Percentiles rank a stretch among this genome's conserved stretches.
Conservation (phyloP, 495 filamentous ascomycete species). For the Aspergillus coremiiformis region DNA sequence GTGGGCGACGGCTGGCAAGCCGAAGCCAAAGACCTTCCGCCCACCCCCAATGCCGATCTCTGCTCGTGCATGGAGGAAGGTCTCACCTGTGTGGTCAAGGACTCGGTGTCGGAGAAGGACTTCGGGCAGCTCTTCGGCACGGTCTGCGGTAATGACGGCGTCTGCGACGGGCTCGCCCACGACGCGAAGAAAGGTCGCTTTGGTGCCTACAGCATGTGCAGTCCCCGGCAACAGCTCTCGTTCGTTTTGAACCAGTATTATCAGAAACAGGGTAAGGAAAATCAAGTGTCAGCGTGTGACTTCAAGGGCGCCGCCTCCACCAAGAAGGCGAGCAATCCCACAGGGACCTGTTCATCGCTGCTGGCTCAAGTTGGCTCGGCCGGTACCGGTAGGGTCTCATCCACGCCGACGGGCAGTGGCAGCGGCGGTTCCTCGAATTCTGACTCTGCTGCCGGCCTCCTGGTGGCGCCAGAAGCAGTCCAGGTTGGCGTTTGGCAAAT, state of each 20-base stretch:
- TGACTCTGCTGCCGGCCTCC: conserved; percentile 33
- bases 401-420: conserved; percentile 32
- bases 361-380: conserved; percentile 50
- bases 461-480: conserved; percentile 41
- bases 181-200: conserved; percentile 70
- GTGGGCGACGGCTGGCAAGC: conserved; percentile 59
- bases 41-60: conserved; percentile 65
- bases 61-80: conserved; percentile 75
- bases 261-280: conserved; percentile 43
- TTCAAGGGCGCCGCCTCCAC: conserved; percentile 62
- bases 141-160: conserved; percentile 54
- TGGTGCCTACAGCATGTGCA: conserved; percentile 84
- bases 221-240: conserved; percentile 62
- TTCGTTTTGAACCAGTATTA: conserved; percentile 80
- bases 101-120: conserved; percentile 39
- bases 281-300: conserved; percentile 53
- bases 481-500: neutral
- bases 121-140: conserved; percentile 62
- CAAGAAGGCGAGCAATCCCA: conserved; percentile 38
- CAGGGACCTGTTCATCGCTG: conserved; percentile 45
- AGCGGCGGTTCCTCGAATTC: conserved; percentile 19
- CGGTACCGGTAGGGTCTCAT: conserved; percentile 56
- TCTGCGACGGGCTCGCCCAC: conserved; percentile 63
- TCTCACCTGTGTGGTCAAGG: conserved; percentile 57
- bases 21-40: conserved; percentile 56